Evolutionary conservation across 768 basidiomycete genomes (phyloP).

Genomic region (Psilocybe cyanescens): DNA sequence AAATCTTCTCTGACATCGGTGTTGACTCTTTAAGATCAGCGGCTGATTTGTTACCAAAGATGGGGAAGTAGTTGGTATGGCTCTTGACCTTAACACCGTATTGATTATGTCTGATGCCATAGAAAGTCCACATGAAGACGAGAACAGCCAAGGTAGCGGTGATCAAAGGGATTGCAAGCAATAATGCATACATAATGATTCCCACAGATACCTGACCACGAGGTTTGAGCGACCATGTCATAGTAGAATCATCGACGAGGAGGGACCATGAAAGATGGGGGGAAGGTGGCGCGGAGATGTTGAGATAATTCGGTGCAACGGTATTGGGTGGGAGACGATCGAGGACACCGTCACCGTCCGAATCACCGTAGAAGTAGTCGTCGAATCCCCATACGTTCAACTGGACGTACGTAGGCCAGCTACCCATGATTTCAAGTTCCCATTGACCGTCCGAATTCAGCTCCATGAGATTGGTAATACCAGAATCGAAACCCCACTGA

Average conservation of each 20-base stretch:
- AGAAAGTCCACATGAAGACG: conserved; percentile 95
- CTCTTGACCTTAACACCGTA: conserved; percentile 82
- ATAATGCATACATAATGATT: conserved; percentile 86
- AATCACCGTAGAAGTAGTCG: conserved; percentile 91
- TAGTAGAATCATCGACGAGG: conserved; percentile 73
- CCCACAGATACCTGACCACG: conserved; percentile 82
- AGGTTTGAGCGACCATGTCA: conserved; percentile 81
- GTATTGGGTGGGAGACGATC: conserved; percentile 92
- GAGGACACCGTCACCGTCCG: conserved; percentile 84
- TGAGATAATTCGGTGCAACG: conserved; percentile 83
- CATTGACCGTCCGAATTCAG: conserved; percentile 68
- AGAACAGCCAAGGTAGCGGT: conserved; percentile 83
- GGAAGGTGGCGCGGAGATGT: conserved; percentile 88
- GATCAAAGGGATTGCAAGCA: conserved; percentile 81
- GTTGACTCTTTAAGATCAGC: conserved; percentile 69
- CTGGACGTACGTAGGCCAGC: conserved; percentile 90
- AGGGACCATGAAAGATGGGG: conserved; percentile 91
- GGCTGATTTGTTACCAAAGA: conserved; percentile 77
- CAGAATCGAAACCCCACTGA: conserved; percentile 88
- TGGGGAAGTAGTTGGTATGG: conserved; percentile 85
- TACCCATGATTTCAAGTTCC: conserved; percentile 88
- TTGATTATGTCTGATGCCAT: conserved; percentile 93
- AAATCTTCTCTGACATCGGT: conserved; percentile 74
- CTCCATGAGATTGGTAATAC: conserved; percentile 71
- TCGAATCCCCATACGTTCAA: conserved; percentile 92